Percentiles rank a stretch among this genome's conserved stretches.
phyloP scores from a whole-genome alignment of 176 grass and related monocot genomes.

The Guadua angustifolia region DNA sequence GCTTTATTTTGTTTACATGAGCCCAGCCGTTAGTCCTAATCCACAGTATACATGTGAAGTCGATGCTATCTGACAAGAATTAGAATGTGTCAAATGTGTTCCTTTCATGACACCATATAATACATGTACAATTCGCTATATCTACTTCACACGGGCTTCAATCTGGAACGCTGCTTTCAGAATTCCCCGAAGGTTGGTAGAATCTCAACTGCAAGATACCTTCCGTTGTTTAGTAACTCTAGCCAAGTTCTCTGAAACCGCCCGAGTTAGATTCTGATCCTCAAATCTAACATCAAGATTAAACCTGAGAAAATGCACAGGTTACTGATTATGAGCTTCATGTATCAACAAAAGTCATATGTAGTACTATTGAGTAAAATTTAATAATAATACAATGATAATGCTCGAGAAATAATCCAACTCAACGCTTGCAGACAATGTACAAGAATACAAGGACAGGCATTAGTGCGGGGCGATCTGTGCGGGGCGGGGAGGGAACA shows the following conservation, averaged over 20 bases:
- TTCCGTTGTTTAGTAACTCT: slow-evolving; percentile 64
- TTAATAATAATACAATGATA: not conserved
- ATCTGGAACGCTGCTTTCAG: not conserved
- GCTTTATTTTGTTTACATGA: slow-evolving; percentile 36
- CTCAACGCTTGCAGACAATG: not conserved
- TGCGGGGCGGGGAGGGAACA: too few species aligned
- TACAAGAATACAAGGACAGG: slow-evolving; percentile 18
- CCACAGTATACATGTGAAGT: slow-evolving; percentile 55
- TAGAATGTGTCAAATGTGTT: slow-evolving; percentile 34
- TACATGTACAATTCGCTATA: slow-evolving; percentile 58
- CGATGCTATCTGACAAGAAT: slow-evolving; percentile 35
- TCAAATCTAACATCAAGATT: slow-evolving; percentile 66
- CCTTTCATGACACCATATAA: slow-evolving; percentile 44
- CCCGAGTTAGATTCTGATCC: slow-evolving; percentile 78
- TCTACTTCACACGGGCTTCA: slow-evolving; percentile 31
- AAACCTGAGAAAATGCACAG: slow-evolving; percentile 59
- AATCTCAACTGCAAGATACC: slow-evolving; percentile 59
- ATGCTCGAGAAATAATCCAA: slow-evolving; percentile 15
- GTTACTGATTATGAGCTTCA: slow-evolving; percentile 20
- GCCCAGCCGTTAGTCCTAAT: slow-evolving; percentile 35
- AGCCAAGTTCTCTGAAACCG: slow-evolving; percentile 81
- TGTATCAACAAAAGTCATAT: not conserved
- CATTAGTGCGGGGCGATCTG: too few species aligned
- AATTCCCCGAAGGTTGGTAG: not conserved
- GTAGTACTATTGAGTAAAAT: not conserved